Conservation (phyloP, 179 eudicot species). For the Corrigiola litoralis region DNA sequence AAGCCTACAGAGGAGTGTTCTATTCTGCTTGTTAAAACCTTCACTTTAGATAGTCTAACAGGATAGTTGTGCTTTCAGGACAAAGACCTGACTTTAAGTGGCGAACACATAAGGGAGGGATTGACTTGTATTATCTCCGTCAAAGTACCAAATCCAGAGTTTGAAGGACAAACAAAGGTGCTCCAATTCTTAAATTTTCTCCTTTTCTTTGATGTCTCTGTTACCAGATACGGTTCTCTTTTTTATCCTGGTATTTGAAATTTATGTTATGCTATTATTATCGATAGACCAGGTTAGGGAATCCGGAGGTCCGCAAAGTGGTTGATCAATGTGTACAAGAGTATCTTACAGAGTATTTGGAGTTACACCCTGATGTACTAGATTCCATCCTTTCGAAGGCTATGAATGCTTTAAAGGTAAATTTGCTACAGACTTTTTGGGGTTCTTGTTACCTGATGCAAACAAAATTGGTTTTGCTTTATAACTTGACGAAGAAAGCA, state of each 20-base stretch:
- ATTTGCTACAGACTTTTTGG: neutral
- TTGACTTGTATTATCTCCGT: conserved; percentile 83
- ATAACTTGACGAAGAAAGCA: neutral
- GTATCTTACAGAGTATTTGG: conserved; percentile 82
- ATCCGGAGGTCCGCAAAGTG: conserved; percentile 81
- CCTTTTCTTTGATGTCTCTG: neutral
- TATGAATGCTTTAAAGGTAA: conserved; percentile 76
- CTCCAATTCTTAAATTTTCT: neutral
- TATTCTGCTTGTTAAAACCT: neutral
- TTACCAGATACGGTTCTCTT: neutral
- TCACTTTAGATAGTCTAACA: neutral
- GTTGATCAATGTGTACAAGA: conserved; percentile 94
- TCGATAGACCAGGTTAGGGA: conserved; percentile 74
- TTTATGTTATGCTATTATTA: conserved; percentile 10
- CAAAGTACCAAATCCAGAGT: conserved; percentile 90
- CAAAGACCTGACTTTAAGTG: conserved; percentile 76
- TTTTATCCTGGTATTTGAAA: neutral
- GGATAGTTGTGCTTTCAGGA: conserved; percentile 44
- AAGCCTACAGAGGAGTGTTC: neutral
- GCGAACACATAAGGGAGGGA: conserved; percentile 94
- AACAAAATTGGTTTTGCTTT: neutral
- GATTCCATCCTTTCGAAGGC: conserved; percentile 85
- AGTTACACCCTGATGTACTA: conserved; percentile 93
- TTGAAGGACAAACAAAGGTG: conserved; percentile 99
- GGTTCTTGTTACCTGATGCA: neutral